A percentile compares a stretch with the other conserved stretches of the same genome.
These are phyloP conservation scores for Acer saccharum DNA, from an alignment of 345 rosid species.

Conservation along the genomic window DNA sequence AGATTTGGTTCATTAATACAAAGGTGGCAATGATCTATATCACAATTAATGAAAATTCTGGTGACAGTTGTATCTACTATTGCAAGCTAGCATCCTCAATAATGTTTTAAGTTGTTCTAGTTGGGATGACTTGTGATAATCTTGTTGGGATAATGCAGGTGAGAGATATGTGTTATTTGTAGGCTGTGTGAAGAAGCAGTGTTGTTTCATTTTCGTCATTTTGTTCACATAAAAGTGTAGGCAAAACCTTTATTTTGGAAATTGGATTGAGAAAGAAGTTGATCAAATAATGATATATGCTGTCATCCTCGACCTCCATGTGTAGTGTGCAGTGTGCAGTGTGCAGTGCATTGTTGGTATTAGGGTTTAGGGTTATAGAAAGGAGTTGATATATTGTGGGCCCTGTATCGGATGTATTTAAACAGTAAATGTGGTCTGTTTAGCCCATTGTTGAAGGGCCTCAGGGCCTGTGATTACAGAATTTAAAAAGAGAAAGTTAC, in stretches of 20 bases:
- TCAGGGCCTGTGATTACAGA: too few species aligned
- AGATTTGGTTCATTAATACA: constrained; percentile 12
- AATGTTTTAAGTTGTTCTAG: neutral
- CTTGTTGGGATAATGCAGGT: neutral
- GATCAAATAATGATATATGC: too few species aligned
- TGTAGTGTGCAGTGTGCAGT: too few species aligned
- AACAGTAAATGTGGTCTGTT: too few species aligned
- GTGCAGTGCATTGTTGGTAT: too few species aligned
- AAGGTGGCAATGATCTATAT: neutral
- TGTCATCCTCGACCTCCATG: too few species aligned
- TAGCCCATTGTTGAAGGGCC: too few species aligned
- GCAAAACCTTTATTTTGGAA: neutral
- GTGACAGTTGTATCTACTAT: constrained; percentile 12
- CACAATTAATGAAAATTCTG: neutral
- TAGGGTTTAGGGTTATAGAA: too few species aligned
- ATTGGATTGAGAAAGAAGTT: neutral
- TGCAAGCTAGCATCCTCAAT: neutral
- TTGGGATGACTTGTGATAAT: neutral
- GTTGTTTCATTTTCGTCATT: neutral
- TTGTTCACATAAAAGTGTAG: neutral
- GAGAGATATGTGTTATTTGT: neutral
- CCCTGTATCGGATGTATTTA: too few species aligned
- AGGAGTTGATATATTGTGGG: too few species aligned
- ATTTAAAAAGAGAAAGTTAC: too few species aligned
- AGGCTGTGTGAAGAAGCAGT: neutral